phyloP scores from a whole-genome alignment of 805 yeast species.

The Yamadazyma philogaea region DNA sequence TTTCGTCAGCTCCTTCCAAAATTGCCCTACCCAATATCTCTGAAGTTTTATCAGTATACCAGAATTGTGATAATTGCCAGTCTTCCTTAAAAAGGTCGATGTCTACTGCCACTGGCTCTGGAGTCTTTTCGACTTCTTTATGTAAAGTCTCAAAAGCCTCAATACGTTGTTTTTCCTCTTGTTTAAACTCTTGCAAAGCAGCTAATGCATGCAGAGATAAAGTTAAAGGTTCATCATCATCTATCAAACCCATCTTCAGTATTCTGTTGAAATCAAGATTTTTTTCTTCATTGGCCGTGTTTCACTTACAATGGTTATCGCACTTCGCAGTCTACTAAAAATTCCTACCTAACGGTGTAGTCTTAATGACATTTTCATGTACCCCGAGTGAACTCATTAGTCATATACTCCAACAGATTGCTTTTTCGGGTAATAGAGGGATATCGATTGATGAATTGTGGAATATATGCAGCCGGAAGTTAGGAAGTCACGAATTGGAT shows the following conservation, averaged over 20 bases:
- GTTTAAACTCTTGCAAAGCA: constrained; percentile 60
- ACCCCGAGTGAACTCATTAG: constrained; percentile 27
- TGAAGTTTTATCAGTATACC: constrained; percentile 81
- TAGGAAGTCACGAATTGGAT: constrained; percentile 22
- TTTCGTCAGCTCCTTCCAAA: constrained; percentile 69
- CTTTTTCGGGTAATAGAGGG: constrained; percentile 35
- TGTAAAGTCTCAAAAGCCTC: constrained; percentile 55
- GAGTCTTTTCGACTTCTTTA: constrained; percentile 31
- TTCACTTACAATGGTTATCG: constrained; percentile 1
- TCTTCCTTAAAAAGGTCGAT: constrained; percentile 84
- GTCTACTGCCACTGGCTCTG: constrained; percentile 1
- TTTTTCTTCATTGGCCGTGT: background rate
- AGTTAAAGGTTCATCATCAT: constrained; percentile 43
- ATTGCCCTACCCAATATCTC: constrained; percentile 63
- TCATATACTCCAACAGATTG: constrained; percentile 22
- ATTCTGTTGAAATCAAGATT: background rate
- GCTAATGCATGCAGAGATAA: constrained; percentile 51
- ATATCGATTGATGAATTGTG: constrained; percentile 27
- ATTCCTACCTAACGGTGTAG: background rate
- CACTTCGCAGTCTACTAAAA: constrained; percentile 1
- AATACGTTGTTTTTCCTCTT: constrained; percentile 57
- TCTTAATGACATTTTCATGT: constrained; percentile 18
- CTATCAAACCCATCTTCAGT: constrained; percentile 25
- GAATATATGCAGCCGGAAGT: constrained; percentile 20
- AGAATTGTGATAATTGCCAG: constrained; percentile 93